Evolutionary conservation across 2,329 filamentous ascomycete genomes (phyloP).

Genomic region (Teratosphaeria pseudoeucalypti): DNA sequence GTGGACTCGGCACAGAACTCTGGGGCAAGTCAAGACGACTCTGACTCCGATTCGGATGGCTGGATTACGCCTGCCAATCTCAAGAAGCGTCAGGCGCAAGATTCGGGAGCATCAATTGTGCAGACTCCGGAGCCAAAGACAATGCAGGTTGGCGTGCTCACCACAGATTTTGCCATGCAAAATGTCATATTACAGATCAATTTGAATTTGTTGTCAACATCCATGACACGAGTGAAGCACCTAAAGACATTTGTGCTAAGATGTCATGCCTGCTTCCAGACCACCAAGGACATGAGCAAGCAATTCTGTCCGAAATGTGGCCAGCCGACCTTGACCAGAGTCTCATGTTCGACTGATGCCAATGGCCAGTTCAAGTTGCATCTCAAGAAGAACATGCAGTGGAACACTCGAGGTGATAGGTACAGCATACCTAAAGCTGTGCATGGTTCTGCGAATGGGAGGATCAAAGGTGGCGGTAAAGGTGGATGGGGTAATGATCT

Average conservation of each 20-base stretch:
- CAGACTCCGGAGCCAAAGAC: conserved; percentile 45
- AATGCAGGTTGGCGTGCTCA: conserved; percentile 83
- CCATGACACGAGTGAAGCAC: conserved; percentile 67
- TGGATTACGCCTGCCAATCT: conserved; percentile 96
- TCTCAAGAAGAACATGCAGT: conserved; percentile 90
- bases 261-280: conserved; percentile 86
- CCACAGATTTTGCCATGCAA: conserved; percentile 95
- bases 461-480: conserved; percentile 63
- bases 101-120: conserved; percentile 39
- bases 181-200: conserved; percentile 94
- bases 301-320: conserved; percentile 93
- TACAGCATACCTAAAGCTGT: conserved; percentile 89
- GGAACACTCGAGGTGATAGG: conserved; percentile 84
- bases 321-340: conserved; percentile 72
- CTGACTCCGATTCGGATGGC: conserved; percentile 52
- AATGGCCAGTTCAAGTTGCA: conserved; percentile 75
- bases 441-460: conserved; percentile 69
- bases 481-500: conserved; percentile 76
- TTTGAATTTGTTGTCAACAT: conserved; percentile 73
- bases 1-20: conserved; percentile 17
- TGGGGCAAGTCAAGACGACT: conserved; percentile 29
- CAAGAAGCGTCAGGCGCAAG: conserved; percentile 66
- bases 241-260: conserved; percentile 83
- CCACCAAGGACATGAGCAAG: conserved; percentile 71
- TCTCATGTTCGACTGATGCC: conserved; percentile 73